These are phyloP conservation scores for Wallemia ichthyophaga DNA, from an alignment of 1,284 basidiomycete genomes.

Conservation along the genomic window DNA sequence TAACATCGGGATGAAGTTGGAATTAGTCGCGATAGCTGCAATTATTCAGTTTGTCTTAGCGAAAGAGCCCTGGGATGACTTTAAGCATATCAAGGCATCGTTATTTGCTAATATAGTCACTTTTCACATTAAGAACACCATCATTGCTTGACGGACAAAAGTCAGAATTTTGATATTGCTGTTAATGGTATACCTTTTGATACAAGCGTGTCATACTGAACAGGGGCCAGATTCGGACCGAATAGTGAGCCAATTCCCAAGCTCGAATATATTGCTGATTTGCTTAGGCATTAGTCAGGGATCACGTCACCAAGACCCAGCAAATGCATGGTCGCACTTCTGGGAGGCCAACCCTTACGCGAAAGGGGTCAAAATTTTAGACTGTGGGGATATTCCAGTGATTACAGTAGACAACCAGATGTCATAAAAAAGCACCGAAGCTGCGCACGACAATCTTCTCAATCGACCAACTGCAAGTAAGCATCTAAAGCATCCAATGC, in stretches of 20 bases:
- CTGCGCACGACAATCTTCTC: slow-evolving; percentile 38
- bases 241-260: neutral
- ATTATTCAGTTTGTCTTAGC: neutral
- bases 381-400: slow-evolving; percentile 48
- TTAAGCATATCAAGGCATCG: neutral
- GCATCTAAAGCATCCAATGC: slow-evolving; percentile 28
- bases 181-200: slow-evolving; percentile 55
- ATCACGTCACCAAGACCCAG: slow-evolving; percentile 26
- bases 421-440: slow-evolving; percentile 45
- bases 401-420: slow-evolving; percentile 39
- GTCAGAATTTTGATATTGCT: slow-evolving; percentile 25
- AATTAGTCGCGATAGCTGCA: neutral
- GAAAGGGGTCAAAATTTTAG: slow-evolving; percentile 20
- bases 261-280: too few species aligned
- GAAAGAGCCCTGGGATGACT: neutral
- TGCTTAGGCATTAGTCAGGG: slow-evolving; percentile 42
- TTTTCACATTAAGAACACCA: neutral
- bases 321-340: neutral
- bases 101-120: neutral
- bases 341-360: neutral
- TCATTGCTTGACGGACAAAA: neutral
- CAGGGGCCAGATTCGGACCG: slow-evolving; percentile 37
- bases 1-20: too few species aligned
- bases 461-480: slow-evolving; percentile 21
- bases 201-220: slow-evolving; percentile 34